Evolutionary conservation across 306 rosid genomes (phyloP).

Genomic region (Gastrolobium villosum): DNA sequence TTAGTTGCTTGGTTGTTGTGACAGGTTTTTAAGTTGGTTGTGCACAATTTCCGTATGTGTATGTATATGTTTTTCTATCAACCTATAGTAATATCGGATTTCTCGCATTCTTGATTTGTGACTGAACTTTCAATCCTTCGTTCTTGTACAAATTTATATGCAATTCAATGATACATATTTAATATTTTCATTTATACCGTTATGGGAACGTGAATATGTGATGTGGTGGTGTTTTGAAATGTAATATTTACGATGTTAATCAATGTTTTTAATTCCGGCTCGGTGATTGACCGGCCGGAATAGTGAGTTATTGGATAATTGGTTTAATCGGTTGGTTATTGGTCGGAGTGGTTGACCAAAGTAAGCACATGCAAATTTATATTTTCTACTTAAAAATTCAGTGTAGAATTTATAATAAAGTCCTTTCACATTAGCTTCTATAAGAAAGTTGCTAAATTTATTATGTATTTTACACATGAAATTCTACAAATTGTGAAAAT

Average conservation of each 20-base stretch:
- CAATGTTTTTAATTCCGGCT: too few relatives aligned
- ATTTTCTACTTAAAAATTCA: too few relatives aligned
- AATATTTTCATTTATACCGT: background rate
- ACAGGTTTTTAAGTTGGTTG: slow-evolving; percentile 5
- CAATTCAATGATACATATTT: background rate
- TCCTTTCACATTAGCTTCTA: too few relatives aligned
- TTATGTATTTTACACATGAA: too few relatives aligned
- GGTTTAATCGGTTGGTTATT: too few relatives aligned
- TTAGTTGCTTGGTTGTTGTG: slow-evolving; percentile 31
- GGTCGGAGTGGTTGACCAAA: too few relatives aligned
- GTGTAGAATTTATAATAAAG: too few relatives aligned
- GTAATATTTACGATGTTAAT: background rate
- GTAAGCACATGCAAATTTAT: too few relatives aligned
- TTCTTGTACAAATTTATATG: slow-evolving; percentile 8
- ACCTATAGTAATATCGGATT: background rate
- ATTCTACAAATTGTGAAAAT: too few relatives aligned
- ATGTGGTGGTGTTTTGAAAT: background rate
- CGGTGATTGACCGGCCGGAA: too few relatives aligned
- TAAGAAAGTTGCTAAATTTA: too few relatives aligned
- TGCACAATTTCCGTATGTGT: slow-evolving; percentile 26
- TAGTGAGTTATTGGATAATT: too few relatives aligned
- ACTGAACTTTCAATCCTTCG: background rate
- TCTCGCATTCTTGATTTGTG: slow-evolving; percentile 2
- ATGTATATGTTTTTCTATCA: background rate
- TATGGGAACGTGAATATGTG: background rate